phyloP scores from a whole-genome alignment of 768 basidiomycete species.

The Cytidiella melzeri region DNA sequence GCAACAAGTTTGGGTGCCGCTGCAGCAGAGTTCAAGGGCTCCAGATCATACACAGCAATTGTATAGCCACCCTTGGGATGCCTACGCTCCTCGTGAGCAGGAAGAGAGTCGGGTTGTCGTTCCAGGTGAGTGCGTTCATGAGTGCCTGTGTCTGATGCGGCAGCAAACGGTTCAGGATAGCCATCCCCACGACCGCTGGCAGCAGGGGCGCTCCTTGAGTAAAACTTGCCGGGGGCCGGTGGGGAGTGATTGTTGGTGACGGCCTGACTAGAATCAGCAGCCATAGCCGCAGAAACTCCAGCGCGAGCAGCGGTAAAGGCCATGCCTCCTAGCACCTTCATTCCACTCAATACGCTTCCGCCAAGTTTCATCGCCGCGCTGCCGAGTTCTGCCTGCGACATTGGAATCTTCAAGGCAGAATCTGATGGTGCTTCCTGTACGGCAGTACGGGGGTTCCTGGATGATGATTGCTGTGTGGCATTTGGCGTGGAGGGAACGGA shows the following conservation, averaged over 20 bases:
- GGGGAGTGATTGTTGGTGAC: slow-evolving; percentile 1
- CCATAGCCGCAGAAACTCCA: slow-evolving; percentile 19
- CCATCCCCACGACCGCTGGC: slow-evolving; percentile 22
- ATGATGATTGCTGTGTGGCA: slow-evolving; percentile 11
- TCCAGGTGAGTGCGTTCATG: not conserved
- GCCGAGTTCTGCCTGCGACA: slow-evolving; percentile 45
- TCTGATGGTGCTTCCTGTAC: slow-evolving; percentile 8
- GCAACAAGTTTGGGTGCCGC: slow-evolving; percentile 30
- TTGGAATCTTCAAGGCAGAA: slow-evolving; percentile 18
- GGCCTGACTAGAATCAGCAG: slow-evolving; percentile 11
- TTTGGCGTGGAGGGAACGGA: slow-evolving; percentile 25
- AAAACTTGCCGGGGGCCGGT: slow-evolving; percentile 34
- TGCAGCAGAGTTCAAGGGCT: slow-evolving; percentile 23
- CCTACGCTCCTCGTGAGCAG: not conserved
- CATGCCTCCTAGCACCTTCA: slow-evolving; percentile 57
- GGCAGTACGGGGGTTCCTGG: slow-evolving; percentile 12
- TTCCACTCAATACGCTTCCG: slow-evolving; percentile 54
- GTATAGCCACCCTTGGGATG: slow-evolving; percentile 23
- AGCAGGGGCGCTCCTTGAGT: slow-evolving; percentile 61
- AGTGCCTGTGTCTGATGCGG: not conserved
- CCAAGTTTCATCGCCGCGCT: slow-evolving; percentile 53
- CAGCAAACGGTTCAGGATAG: slow-evolving; percentile 7
- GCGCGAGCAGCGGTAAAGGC: slow-evolving; percentile 43
- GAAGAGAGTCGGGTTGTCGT: not conserved
- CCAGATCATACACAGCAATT: slow-evolving; percentile 54